Conservation (phyloP, 148 eudicot genomes). For the Rhododendron kiyosumense region DNA sequence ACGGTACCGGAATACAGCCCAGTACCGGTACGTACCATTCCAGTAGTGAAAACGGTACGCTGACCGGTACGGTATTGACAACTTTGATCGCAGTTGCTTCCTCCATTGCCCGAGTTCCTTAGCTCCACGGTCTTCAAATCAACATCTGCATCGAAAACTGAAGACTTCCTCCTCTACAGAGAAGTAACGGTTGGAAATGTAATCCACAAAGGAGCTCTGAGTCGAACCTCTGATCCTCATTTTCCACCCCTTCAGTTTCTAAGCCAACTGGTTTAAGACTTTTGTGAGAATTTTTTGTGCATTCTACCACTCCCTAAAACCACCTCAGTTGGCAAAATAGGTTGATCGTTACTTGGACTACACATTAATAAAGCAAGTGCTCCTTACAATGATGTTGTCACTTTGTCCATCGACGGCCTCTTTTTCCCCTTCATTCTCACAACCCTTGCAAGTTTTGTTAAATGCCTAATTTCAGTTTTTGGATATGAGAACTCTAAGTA, state of each 20-base stretch:
- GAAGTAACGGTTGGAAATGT: slow-evolving; percentile 90
- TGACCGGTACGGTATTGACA: no score
- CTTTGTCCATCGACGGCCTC: slow-evolving; percentile 91
- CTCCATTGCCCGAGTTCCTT: slow-evolving; percentile 32
- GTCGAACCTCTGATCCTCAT: slow-evolving; percentile 71
- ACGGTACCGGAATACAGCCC: no score
- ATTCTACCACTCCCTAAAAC: slow-evolving; percentile 86
- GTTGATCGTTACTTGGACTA: slow-evolving; percentile 79
- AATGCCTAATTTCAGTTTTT: no score
- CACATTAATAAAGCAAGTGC: slow-evolving; percentile 85
- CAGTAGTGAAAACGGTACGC: no score
- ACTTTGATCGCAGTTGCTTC: slow-evolving; percentile 43
- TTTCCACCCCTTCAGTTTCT: slow-evolving; percentile 58
- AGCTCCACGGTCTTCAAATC: slow-evolving; percentile 41
- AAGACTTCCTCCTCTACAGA: slow-evolving; percentile 83
- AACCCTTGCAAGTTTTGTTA: slow-evolving; percentile 34
- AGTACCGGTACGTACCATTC: no score
- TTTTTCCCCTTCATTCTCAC: slow-evolving; percentile 92
- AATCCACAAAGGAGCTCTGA: slow-evolving; percentile 92
- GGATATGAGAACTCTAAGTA: no score
- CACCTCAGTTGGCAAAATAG: slow-evolving; percentile 85
- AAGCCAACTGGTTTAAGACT: slow-evolving; percentile 56
- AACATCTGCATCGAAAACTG: slow-evolving; percentile 69
- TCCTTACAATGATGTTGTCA: slow-evolving; percentile 75
- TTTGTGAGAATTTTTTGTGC: slow-evolving; percentile 84